Conservation (phyloP, 108 stramenopile species). For the Skeletonema menzelii region DNA sequence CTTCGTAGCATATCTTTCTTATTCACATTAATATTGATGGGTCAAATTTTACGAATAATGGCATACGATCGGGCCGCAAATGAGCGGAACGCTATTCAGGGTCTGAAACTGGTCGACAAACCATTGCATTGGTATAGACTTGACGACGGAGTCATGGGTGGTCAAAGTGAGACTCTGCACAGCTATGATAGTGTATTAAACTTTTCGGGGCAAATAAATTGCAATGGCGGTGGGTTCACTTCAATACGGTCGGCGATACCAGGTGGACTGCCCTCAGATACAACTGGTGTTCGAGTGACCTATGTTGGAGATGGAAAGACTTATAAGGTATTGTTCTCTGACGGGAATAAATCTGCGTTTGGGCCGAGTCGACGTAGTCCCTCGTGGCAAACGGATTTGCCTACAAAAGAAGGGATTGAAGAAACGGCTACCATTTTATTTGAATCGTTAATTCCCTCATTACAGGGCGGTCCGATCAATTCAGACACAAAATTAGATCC, state of each 20-base stretch:
- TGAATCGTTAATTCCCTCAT: slow-evolving; percentile 40
- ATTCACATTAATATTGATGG: slow-evolving; percentile 37
- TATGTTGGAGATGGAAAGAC: slow-evolving; percentile 73
- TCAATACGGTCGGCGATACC: slow-evolving; percentile 57
- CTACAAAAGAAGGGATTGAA: slow-evolving; percentile 45
- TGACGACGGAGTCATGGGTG: slow-evolving; percentile 85
- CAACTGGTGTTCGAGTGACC: slow-evolving; percentile 32
- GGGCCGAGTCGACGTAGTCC: slow-evolving; percentile 52
- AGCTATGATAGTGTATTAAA: slow-evolving; percentile 34
- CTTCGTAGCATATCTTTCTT: not conserved
- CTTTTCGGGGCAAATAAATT: slow-evolving; percentile 73
- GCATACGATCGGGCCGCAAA: slow-evolving; percentile 64
- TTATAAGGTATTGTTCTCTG: slow-evolving; percentile 66
- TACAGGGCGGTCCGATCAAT: slow-evolving; percentile 44
- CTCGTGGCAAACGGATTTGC: slow-evolving; percentile 69
- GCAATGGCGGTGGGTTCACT: slow-evolving; percentile 70
- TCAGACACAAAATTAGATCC: slow-evolving; percentile 51
- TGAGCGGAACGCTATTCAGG: slow-evolving; percentile 45
- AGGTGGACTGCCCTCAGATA: slow-evolving; percentile 41
- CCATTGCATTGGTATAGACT: slow-evolving; percentile 57
- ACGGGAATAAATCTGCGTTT: slow-evolving; percentile 52
- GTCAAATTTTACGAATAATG: slow-evolving; percentile 54
- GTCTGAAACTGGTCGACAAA: slow-evolving; percentile 41
- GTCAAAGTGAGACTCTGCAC: slow-evolving; percentile 53
- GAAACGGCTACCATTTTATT: slow-evolving; percentile 43